Base-by-base conservation (phyloP, 1,139 yeast species). In the Pichia sp. region DNA sequence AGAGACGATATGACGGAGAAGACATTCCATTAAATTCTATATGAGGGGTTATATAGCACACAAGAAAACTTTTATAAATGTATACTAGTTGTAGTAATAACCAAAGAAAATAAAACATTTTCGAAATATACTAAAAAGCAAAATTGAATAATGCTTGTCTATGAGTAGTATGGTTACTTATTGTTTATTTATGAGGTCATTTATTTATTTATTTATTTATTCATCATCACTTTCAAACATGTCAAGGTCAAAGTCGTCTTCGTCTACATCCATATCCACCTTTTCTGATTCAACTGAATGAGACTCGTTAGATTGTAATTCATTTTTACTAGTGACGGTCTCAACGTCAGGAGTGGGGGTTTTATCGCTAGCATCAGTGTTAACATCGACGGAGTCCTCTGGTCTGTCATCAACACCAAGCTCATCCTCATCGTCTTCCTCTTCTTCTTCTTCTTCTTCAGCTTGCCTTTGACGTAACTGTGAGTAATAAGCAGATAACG, bases 401-500 rank as follows among this genome's bases (percentile, higher is more conserved):
- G 68, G 73, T 23, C 66, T 72, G 28, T 67, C 71, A 16, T 71
- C 77, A 11, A 33, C 38, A 16, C 42, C 46, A 29, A 76, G 81
- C 16, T 77, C 83, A 3, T 77, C 83, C 7, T 52, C 55, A 3
- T 77, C 83, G 7, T 75, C 83, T 2, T 64, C 69, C 16, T 64
- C 69, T 29, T 66, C 71, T 28, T 62, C 73, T 26, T 67, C 71
- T 16, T 68, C 84, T 43, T 77, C 84, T 47, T 72, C 74, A 3
- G 72, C 79, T 57, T 81, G 84, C 50, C 76, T 68, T 49, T 76
- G 77, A 27, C 81, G 85, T 60, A 82, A 71, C 54, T 79, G 79
- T 5, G 84, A 86, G 60, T 84, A 85, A 60, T 82, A 85, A 1
- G 86, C 86, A 2, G 88, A 85, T 65, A 85, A 71, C 2, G 86